These are phyloP conservation scores for Salix udensis DNA, from an alignment of 345 rosid genomes.

Conservation along the genomic window DNA sequence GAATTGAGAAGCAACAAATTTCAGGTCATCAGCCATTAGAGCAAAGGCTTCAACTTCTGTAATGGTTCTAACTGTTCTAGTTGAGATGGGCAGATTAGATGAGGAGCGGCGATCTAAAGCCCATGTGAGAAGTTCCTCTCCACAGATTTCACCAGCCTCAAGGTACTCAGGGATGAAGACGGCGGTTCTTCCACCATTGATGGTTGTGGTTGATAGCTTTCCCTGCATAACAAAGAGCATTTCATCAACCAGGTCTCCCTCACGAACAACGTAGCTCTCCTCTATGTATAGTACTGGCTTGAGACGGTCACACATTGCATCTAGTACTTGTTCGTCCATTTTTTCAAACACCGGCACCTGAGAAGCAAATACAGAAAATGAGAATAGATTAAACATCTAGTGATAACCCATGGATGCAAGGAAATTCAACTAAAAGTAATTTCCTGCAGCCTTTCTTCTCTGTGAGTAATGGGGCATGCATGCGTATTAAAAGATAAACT, in stretches of 20 bases:
- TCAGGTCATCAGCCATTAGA: conserved; percentile 72
- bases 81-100: conserved; percentile 77
- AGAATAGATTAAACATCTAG: background rate
- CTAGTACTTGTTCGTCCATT: conserved; percentile 78
- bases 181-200: conserved; percentile 81
- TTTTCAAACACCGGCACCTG: conserved; percentile 84
- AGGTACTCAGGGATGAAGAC: too few relatives aligned
- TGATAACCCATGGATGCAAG: background rate
- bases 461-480: background rate
- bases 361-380: too few relatives aligned
- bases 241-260: conserved; percentile 87
- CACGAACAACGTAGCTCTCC: conserved; percentile 75
- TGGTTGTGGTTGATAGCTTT: conserved; percentile 57
- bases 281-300: conserved; percentile 82
- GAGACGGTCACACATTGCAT: conserved; percentile 80
- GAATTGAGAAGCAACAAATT: conserved; percentile 78
- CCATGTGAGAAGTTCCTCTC: conserved; percentile 92
- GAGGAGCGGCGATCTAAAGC: conserved; percentile 82
- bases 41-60: conserved; percentile 88
- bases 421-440: background rate
- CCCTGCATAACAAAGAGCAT: conserved; percentile 97
- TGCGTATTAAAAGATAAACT: background rate
- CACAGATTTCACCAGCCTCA: conserved; percentile 87
- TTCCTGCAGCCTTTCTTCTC: background rate
- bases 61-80: conserved; percentile 68